Conservation (phyloP, 352 stramenopile genomes). For the Phytophthora lateralis region DNA sequence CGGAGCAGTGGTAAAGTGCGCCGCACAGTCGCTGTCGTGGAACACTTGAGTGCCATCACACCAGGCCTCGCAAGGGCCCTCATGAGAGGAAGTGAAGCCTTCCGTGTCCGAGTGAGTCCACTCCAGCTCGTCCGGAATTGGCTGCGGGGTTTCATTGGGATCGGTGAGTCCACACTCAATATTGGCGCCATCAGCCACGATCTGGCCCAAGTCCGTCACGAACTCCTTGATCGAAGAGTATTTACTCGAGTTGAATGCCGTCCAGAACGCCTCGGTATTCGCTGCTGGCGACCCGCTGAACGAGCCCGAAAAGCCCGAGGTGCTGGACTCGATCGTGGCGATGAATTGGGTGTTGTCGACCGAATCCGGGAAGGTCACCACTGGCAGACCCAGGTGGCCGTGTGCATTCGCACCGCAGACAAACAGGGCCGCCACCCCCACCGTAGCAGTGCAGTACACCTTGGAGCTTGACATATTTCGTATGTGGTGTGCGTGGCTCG, state of each 20-base stretch:
- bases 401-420: conserved; percentile 33
- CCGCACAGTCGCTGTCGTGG: conserved; percentile 39
- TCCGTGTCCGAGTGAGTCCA: conserved; percentile 41
- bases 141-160: conserved; percentile 29
- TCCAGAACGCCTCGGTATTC: conserved; percentile 26
- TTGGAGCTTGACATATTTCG: conserved; percentile 19
- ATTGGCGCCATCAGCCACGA: conserved; percentile 18
- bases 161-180: conserved; percentile 38
- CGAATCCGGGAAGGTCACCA: conserved; percentile 27
- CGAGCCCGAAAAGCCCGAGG: conserved; percentile 31
- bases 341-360: conserved; percentile 48
- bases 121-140: conserved; percentile 35
- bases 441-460: conserved; percentile 7
- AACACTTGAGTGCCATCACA: conserved; percentile 44
- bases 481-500: conserved; percentile 1
- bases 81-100: conserved; percentile 36
- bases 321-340: conserved; percentile 40
- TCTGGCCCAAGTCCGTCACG: conserved; percentile 18
- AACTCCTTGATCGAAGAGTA: conserved; percentile 36
- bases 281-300: conserved; percentile 28
- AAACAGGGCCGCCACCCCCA: conserved; percentile 16
- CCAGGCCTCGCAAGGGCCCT: conserved; percentile 48
- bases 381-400: conserved; percentile 38
- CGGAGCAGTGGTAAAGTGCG: conserved; percentile 30
- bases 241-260: conserved; percentile 22